Conservation (phyloP, 2,329 filamentous ascomycete species). For the Emergomyces africanus region DNA sequence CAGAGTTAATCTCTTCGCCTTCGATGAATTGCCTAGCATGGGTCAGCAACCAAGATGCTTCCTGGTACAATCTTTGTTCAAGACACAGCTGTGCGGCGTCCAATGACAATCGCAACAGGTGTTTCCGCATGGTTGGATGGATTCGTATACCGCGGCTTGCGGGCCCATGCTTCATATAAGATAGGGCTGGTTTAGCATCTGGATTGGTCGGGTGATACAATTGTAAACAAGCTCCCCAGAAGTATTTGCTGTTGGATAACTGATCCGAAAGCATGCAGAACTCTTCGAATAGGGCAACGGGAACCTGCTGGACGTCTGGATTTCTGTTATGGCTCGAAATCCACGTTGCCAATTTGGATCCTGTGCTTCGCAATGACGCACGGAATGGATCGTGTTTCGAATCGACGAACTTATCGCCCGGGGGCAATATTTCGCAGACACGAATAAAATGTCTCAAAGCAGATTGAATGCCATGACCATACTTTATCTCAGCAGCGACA, state of each 20-base stretch:
- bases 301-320: slow-evolving; percentile 14
- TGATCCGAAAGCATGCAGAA: slow-evolving; percentile 10
- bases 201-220: slow-evolving; percentile 28
- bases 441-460: slow-evolving; percentile 20
- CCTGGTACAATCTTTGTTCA: slow-evolving; percentile 17
- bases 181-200: slow-evolving; percentile 19
- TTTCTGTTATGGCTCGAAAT: slow-evolving; percentile 15
- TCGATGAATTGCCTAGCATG: slow-evolving; percentile 20
- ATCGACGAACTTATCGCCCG: slow-evolving; percentile 3
- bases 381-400: not conserved
- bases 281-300: slow-evolving; percentile 20
- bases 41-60: slow-evolving; percentile 18
- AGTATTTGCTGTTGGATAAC: not conserved
- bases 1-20: slow-evolving; percentile 8
- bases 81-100: slow-evolving; percentile 26
- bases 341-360: slow-evolving; percentile 14
- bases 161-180: slow-evolving; percentile 16
- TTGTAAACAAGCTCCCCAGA: slow-evolving; percentile 17
- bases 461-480: slow-evolving; percentile 21
- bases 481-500: slow-evolving; percentile 20
- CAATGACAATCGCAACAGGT: slow-evolving; percentile 21
- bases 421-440: slow-evolving; percentile 9
- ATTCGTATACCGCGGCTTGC: slow-evolving; percentile 6
- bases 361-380: slow-evolving; percentile 13
- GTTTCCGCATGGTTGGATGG: slow-evolving; percentile 16